Evolutionary conservation across 257 asterid species (phyloP).

Genomic region (Solanum medicagineum): DNA sequence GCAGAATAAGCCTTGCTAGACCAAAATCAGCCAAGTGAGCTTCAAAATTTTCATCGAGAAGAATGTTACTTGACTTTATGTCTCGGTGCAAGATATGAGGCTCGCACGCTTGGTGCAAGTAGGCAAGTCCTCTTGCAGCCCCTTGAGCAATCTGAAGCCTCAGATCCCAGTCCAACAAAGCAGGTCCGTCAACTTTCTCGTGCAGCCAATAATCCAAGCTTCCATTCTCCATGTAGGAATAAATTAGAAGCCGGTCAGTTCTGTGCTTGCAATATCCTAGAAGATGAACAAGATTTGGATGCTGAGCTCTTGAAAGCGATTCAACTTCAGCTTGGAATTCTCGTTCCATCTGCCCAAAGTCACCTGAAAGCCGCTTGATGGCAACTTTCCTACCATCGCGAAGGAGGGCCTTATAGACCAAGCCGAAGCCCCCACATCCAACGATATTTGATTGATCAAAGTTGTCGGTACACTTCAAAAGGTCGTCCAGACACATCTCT

Average conservation of each 20-base stretch:
- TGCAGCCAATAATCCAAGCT: conserved; percentile 84
- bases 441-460: conserved; percentile 70
- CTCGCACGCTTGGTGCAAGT: conserved; percentile 63
- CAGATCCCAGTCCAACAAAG: conserved; percentile 50
- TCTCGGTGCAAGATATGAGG: conserved; percentile 79
- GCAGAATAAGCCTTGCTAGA: conserved; percentile 68
- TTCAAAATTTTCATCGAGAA: conserved; percentile 46
- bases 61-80: conserved; percentile 74
- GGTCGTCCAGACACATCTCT: conserved; percentile 48
- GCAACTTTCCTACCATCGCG: conserved; percentile 62
- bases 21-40: conserved; percentile 86
- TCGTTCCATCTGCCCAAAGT: conserved; percentile 54
- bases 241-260: conserved; percentile 55
- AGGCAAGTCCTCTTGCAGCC: conserved; percentile 64
- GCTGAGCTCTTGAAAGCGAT: conserved; percentile 62
- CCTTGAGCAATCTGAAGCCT: conserved; percentile 61
- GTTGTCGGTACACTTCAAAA: conserved; percentile 41
- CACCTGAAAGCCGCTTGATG: conserved; percentile 70
- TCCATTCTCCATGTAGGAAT: conserved; percentile 82
- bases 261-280: conserved; percentile 65
- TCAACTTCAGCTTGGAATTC: conserved; percentile 80
- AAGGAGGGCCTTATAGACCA: conserved; percentile 64
- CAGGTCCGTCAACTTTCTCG: conserved; percentile 51
- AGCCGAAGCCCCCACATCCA: conserved; percentile 86
- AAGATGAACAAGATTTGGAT: conserved; percentile 63